Percentiles rank a stretch among this genome's conserved stretches.
phyloP scores from a whole-genome alignment of 2,329 filamentous ascomycete genomes.

The Ascochyta koolunga region DNA sequence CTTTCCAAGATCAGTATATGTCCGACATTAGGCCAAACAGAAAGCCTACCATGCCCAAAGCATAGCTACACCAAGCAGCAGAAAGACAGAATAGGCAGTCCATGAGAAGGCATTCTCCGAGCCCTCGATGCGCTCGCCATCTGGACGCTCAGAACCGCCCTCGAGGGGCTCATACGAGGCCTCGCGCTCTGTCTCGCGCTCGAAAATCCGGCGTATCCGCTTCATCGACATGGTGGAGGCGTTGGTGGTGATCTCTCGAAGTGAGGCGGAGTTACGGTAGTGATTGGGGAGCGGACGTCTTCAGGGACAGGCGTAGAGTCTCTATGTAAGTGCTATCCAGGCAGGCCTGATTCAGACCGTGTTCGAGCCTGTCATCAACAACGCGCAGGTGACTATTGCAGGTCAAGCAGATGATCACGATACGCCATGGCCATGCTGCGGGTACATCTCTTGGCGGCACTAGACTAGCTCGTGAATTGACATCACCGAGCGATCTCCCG shows the following conservation, averaged over 20 bases:
- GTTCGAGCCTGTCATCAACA: constrained; percentile 19
- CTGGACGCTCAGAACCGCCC: constrained; percentile 42
- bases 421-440: constrained; percentile 1
- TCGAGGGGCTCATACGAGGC: constrained; percentile 47
- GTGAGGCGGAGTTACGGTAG: constrained; percentile 14
- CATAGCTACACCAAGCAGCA: constrained; percentile 88
- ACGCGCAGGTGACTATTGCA: constrained; percentile 22
- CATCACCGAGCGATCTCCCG: constrained; percentile 18
- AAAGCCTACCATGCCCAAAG: constrained; percentile 86
- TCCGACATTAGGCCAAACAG: background rate
- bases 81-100: constrained; percentile 84
- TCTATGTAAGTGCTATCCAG: constrained; percentile 4
- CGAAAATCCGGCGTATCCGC: constrained; percentile 40
- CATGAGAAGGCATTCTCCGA: constrained; percentile 69
- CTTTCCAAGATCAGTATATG: constrained; percentile 53
- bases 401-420: constrained; percentile 8
- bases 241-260: background rate
- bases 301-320: constrained; percentile 1
- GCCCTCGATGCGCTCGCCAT: constrained; percentile 43
- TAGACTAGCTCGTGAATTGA: constrained; percentile 6
- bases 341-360: constrained; percentile 29
- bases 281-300: constrained; percentile 17
- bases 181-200: constrained; percentile 31
- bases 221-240: constrained; percentile 39
- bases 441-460: constrained; percentile 13